These are phyloP conservation scores for Dictyostelium firmibasis DNA, from an alignment of 78 protist genomes.

Conservation along the genomic window DNA sequence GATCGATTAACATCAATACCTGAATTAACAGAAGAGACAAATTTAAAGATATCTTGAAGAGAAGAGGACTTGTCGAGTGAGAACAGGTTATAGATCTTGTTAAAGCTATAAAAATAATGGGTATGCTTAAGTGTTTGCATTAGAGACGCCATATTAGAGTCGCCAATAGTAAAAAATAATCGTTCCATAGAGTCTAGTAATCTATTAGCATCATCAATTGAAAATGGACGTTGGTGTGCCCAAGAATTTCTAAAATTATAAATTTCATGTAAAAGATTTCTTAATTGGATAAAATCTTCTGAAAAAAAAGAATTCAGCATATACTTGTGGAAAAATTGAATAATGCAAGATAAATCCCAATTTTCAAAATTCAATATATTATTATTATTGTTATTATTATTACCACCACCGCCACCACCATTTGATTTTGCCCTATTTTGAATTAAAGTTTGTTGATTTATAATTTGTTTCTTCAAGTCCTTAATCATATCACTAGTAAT, in stretches of 20 bases:
- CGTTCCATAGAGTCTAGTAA: slow-evolving; percentile 37
- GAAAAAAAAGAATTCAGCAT: neutral
- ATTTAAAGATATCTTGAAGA: slow-evolving; percentile 17
- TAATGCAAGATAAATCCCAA: neutral
- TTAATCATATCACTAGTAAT: neutral
- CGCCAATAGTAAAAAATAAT: neutral
- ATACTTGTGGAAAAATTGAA: neutral
- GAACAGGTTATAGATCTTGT: slow-evolving; percentile 12
- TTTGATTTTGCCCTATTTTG: neutral
- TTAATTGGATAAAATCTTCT: neutral
- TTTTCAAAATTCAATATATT: neutral
- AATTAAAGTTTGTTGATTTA: neutral
- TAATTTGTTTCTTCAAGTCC: neutral
- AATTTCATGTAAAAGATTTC: neutral
- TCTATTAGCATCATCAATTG: slow-evolving; percentile 18
- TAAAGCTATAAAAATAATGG: slow-evolving; percentile 39
- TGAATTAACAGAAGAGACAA: slow-evolving; percentile 1
- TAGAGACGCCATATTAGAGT: neutral
- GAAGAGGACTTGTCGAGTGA: neutral
- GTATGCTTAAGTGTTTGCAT: slow-evolving; percentile 40
- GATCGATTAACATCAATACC: neutral
- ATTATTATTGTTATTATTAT: neutral
- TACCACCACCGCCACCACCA: neutral
- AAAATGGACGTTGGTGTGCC: slow-evolving; percentile 54
- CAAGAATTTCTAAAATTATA: slow-evolving; percentile 9